Evolutionary conservation across 2,329 filamentous ascomycete species (phyloP).

Genomic region (Apiospora sp.): DNA sequence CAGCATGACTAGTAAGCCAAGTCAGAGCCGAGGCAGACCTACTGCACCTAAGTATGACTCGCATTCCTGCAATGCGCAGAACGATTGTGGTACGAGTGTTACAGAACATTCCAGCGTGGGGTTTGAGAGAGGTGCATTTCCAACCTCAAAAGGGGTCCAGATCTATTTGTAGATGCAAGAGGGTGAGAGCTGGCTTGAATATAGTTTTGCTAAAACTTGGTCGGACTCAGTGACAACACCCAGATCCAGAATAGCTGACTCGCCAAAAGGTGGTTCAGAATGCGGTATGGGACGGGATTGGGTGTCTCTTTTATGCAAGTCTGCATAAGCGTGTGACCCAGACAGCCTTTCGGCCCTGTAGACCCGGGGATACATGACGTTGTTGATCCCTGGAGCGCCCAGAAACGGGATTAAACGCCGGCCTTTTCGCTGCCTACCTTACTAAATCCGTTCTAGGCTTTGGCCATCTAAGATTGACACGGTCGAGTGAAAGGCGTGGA

Average conservation of each 20-base stretch:
- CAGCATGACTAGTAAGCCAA: background rate
- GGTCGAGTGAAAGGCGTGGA: constrained; percentile 1
- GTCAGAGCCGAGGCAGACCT: background rate
- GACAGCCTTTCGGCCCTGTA: background rate
- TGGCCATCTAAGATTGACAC: background rate
- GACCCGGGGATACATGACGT: constrained; percentile 14
- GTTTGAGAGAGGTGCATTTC: background rate
- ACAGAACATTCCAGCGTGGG: background rate
- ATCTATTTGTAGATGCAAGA: background rate
- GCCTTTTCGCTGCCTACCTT: background rate
- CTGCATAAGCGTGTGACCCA: background rate
- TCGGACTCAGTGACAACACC: background rate
- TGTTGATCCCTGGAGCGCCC: background rate
- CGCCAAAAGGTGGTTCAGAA: background rate
- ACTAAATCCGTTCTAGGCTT: constrained; percentile 10
- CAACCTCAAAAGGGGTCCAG: background rate
- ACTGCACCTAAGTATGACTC: background rate
- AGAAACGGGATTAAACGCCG: too few relatives aligned
- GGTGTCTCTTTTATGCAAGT: background rate
- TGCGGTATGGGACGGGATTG: background rate
- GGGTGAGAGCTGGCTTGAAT: background rate
- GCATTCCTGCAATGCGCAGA: background rate
- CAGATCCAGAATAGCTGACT: background rate
- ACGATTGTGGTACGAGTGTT: background rate
- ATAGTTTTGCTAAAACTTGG: background rate